Base-by-base conservation (phyloP, 345 rosid species). In the Nephelium lappaceum region DNA sequence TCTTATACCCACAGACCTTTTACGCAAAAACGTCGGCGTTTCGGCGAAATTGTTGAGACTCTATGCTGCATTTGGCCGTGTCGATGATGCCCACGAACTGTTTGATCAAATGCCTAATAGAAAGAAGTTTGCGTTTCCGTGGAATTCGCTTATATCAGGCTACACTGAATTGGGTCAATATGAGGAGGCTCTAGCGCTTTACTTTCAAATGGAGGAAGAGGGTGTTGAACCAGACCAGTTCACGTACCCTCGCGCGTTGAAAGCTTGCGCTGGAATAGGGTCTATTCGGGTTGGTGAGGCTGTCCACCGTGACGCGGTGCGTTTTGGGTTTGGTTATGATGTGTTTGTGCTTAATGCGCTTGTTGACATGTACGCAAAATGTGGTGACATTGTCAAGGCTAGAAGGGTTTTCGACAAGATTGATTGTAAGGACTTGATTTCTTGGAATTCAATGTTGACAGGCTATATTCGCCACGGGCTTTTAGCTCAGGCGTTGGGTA, bases 151-250 rank as follows among this genome's bases (percentile, higher is more conserved):
- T 39, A 89, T 95, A 61, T 90, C 97, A 0, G 98, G 98, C 23
- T 93, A 95, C 64, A 83, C 91, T 5, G 92, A 89, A 76, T 66
- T 78, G 77, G 94, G 93, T 70, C 84, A 82, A 62, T 85, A 87
- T 62, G 98, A 92, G 80, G 97, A 93, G 43, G 97, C 98, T 42
- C 79, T 95, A 85, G 95, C 98, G 67, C 84, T 93, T 7, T 93
- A 93, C 74, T 95, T 95, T 71, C 98, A 95, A 72, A 95, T 95
- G 98, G 91, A 81, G 73, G 98, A 95, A 82, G 97, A 92, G 2
- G 91, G 90, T 6, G 91, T 91, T 3, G 85, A 87, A 81, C 97
- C 98, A 2, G 98, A 93, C 80, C 84, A 77, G 55, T 89, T 89
- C 78, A 93, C 98, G 7, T 93, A 87, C 86, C 97, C 98, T 39